A percentile compares a stretch with the other conserved stretches of the same genome.
phyloP scores from a whole-genome alignment of 257 asterid genomes.

The Nicotiana obtusifolia region DNA sequence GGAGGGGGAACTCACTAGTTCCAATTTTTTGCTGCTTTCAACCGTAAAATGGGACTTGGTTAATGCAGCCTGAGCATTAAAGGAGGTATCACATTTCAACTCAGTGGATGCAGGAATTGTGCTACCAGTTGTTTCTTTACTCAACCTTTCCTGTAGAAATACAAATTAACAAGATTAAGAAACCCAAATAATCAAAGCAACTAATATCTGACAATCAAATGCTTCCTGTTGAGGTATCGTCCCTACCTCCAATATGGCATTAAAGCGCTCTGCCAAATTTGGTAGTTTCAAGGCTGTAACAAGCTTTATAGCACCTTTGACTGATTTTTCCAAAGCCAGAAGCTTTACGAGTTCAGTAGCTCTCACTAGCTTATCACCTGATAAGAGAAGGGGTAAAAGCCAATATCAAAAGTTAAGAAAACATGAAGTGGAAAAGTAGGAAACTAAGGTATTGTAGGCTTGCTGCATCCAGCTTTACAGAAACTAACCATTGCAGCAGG shows the following conservation, averaged over 20 bases:
- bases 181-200: background rate
- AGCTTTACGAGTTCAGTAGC: slow-evolving; percentile 92
- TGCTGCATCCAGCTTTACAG: background rate
- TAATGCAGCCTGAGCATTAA: slow-evolving; percentile 25
- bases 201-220: background rate
- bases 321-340: slow-evolving; percentile 74
- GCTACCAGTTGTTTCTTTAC: slow-evolving; percentile 34
- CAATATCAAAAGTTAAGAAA: background rate
- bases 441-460: background rate
- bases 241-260: slow-evolving; percentile 69
- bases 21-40: slow-evolving; percentile 36
- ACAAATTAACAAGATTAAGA: background rate
- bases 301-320: slow-evolving; percentile 88
- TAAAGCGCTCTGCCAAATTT: slow-evolving; percentile 90
- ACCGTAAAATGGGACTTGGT: slow-evolving; percentile 22
- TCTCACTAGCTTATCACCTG: slow-evolving; percentile 92
- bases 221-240: background rate
- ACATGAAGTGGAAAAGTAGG: background rate
- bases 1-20: slow-evolving; percentile 23
- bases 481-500: slow-evolving; percentile 79
- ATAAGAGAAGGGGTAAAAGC: background rate
- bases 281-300: slow-evolving; percentile 89
- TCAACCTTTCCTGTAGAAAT: slow-evolving; percentile 56
- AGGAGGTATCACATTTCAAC: slow-evolving; percentile 15
- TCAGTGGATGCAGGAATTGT: slow-evolving; percentile 20